Base-by-base conservation (phyloP, 345 rosid genomes). In the Bretschneidera sinensis region DNA sequence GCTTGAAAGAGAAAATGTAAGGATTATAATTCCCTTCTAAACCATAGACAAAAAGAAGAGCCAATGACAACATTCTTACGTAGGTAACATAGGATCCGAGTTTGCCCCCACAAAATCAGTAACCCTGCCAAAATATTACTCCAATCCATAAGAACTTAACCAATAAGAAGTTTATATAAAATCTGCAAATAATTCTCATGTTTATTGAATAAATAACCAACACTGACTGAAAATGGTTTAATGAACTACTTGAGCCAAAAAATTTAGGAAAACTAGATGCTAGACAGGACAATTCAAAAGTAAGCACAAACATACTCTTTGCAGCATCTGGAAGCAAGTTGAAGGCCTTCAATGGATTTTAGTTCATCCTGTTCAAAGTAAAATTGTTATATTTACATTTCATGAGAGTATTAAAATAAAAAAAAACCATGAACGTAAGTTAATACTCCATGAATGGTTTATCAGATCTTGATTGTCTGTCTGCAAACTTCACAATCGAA, bases 231-330 rank as follows among this genome's bases (percentile, higher is more conserved):
- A n/a, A n/a, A 5, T 39, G 11, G 1, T 7, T 14, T 6, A 24
- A 60, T 3, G 51, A 34, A 24, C 10, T 23, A 48, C 9, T 24
- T 25, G 5, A 21, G 6, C 56, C 34, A 8, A 6, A 65, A 21
- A 52, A 31, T 9, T 52, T 35, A 31, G 39, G 9, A 15, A 51
- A 54, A 64, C 33, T 39, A 48, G 24, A 49, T 23, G 33, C 51
- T 18, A 31, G n/a, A 2, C 49, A 13, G 35, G 24, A 61, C 22
- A 24, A 63, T 48, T 24, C 43, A 24, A 43, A 43, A 31, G 17
- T 56, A 14, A 62, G 53, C 95, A n/a, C n/a, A n/a, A n/a, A n/a
- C n/a, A 49, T 76, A 92, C 98, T 85, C 98, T 77, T 92, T 87
- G 91, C 97, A 89, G 83, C 66, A 82, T 77, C 45, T 73, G 59